phyloP scores from a whole-genome alignment of 176 grass and related monocot genomes.

The Musa beccarii region DNA sequence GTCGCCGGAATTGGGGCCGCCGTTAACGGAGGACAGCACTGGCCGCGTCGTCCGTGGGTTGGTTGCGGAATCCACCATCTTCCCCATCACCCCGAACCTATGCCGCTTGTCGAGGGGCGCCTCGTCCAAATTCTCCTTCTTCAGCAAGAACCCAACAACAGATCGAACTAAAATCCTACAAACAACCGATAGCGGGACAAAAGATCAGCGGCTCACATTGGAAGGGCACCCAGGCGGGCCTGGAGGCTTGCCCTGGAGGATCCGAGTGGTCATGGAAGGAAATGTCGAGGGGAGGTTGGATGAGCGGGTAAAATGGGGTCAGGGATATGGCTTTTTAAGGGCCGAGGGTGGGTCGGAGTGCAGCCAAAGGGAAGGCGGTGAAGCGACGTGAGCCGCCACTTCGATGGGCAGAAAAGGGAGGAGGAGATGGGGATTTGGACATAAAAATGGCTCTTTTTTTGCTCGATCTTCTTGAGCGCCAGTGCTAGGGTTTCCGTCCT shows the following conservation, averaged over 20 bases:
- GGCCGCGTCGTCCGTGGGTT: slow-evolving; percentile 11
- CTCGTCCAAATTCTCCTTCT: slow-evolving; percentile 54
- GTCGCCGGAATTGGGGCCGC: slow-evolving; percentile 14
- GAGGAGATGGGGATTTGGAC: neutral
- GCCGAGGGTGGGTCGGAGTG: neutral
- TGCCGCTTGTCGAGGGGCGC: slow-evolving; percentile 7
- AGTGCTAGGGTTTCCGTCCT: neutral
- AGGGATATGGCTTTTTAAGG: too few relatives aligned
- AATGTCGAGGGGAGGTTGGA: too few relatives aligned
- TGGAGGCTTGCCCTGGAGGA: slow-evolving; percentile 25
- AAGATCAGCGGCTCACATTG: slow-evolving; percentile 21
- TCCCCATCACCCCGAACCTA: slow-evolving; percentile 20
- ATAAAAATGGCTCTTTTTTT: slow-evolving; percentile 1
- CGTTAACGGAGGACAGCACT: slow-evolving; percentile 56
- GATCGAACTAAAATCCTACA: too few relatives aligned
- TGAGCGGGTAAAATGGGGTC: too few relatives aligned
- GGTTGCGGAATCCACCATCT: slow-evolving; percentile 27
- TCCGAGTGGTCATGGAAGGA: slow-evolving; percentile 2
- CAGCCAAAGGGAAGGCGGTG: neutral
- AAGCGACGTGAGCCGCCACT: neutral
- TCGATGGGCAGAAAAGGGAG: neutral
- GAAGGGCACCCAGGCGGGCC: slow-evolving; percentile 37
- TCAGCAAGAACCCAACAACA: neutral
- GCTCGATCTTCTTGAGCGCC: too few relatives aligned
- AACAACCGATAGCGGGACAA: too few relatives aligned